A percentile compares a stretch with the other conserved stretches of the same genome.
phyloP scores from a whole-genome alignment of 176 grass and related monocot genomes.

The Secale cereale region DNA sequence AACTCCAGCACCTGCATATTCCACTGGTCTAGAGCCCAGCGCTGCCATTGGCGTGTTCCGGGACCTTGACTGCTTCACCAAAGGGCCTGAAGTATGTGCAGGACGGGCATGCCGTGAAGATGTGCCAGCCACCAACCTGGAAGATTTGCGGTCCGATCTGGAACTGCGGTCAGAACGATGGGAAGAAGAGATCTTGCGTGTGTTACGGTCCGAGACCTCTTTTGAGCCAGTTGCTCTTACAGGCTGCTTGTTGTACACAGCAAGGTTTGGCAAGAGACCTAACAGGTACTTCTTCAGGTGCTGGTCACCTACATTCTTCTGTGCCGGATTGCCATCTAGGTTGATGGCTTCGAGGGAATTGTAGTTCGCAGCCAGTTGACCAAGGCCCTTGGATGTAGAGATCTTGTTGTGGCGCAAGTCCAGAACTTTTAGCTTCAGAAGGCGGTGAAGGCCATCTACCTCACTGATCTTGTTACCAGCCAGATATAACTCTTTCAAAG shows the following conservation, averaged over 20 bases:
- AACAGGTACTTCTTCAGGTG: constrained; percentile 84
- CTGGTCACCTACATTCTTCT: constrained; percentile 81
- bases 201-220: constrained; percentile 56
- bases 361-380: constrained; percentile 85
- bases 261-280: constrained; percentile 72
- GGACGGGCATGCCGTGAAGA: constrained; percentile 19
- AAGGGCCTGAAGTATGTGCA: constrained; percentile 1
- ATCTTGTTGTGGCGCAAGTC: constrained; percentile 80
- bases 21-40: constrained; percentile 12
- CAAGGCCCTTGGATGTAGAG: constrained; percentile 71
- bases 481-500: constrained; percentile 87
- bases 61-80: constrained; percentile 30
- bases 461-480: constrained; percentile 95
- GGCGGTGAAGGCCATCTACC: constrained; percentile 86
- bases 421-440: constrained; percentile 81
- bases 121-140: constrained; percentile 26
- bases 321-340: constrained; percentile 80
- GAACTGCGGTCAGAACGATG: constrained; percentile 37
- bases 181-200: constrained; percentile 49
- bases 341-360: constrained; percentile 76
- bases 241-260: constrained; percentile 66
- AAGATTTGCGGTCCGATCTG: constrained; percentile 45
- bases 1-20: not conserved
- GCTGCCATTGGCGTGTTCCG: constrained; percentile 6
- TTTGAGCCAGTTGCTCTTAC: constrained; percentile 72